Evolutionary conservation across 192 early-diverging fungal genomes (phyloP), one percentile per base, ranked within the genome.

Genomic region (Coemansia sp.): DNA sequence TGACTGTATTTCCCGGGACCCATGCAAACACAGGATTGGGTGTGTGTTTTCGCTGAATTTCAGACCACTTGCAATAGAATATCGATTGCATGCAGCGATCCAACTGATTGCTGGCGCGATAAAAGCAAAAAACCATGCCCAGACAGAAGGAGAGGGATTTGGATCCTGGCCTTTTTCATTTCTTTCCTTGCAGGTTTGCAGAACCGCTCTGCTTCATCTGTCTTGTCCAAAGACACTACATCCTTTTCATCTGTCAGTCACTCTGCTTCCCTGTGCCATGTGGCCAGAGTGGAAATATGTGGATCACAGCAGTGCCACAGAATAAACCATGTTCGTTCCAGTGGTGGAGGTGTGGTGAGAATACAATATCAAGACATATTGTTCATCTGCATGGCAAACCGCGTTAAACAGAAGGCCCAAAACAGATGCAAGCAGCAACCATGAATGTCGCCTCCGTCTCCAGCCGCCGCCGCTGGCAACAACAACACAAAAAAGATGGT

Each of bases 71-170:
- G 55, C 37, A 22, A 57, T 15, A 39, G 26, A 22, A n/a, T 43
- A 67, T 67, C 65, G 65, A 67, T 67, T 56, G 54, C 66, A 60
- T 54, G 66, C 37, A 41, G 22, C 47, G 1, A 4, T 46, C n/a
- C 42, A 5, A 36, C 56, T 19, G 66, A 67, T 67, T 57, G 49
- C 18, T 67, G 56, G 26, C 54, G 43, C 66, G 66, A 67, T 67
- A 60, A 32, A 36, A 21, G 36, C 46, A n/a, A n/a, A n/a, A n/a
- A n/a, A n/a, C n/a, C n/a, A n/a, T n/a, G n/a, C n/a, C n/a, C n/a
- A n/a, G n/a, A n/a, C n/a, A n/a, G n/a, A n/a, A n/a, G n/a, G n/a
- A n/a, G n/a, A n/a, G n/a, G n/a, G n/a, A n/a, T n/a, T n/a, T n/a
- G n/a, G n/a, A n/a, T n/a, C n/a, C n/a, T n/a, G 49, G 49, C 46